These are phyloP conservation scores for Cercospora sp. DNA, from an alignment of 2,329 filamentous ascomycete species.

Conservation along the genomic window DNA sequence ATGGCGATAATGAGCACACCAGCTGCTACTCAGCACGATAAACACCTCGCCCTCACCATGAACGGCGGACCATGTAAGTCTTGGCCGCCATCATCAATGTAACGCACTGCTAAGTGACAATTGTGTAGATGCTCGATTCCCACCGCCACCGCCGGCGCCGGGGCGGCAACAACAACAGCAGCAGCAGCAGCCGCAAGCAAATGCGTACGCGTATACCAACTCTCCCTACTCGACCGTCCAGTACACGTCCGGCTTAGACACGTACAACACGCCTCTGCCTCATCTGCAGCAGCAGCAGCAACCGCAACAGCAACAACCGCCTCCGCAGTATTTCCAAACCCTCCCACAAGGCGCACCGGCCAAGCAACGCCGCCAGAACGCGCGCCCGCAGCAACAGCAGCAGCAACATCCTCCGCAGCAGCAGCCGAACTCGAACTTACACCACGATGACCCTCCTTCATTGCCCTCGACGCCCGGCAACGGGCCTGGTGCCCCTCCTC, in stretches of 20 bases:
- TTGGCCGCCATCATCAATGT: not conserved
- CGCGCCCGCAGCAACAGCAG: constrained; percentile 20
- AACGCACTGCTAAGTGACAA: not conserved
- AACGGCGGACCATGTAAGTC: constrained; percentile 9
- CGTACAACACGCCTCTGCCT: not conserved
- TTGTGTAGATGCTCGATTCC: constrained; percentile 1
- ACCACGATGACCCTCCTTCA: constrained; percentile 15
- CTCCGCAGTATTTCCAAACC: constrained; percentile 22
- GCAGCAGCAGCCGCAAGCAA: constrained; percentile 9
- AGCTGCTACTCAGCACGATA: not conserved
- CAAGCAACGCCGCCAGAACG: constrained; percentile 21
- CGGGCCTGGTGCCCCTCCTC: constrained; percentile 34
- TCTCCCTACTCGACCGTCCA: constrained; percentile 1
- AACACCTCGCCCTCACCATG: constrained; percentile 1
- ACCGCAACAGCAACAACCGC: constrained; percentile 7
- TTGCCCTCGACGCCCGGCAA: constrained; percentile 25
- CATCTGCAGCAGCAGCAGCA: constrained; percentile 11
- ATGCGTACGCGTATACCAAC: not conserved
- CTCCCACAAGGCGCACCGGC: constrained; percentile 20
- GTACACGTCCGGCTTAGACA: not conserved
- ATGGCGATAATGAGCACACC: constrained; percentile 11
- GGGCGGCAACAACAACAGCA: constrained; percentile 18
- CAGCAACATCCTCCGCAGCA: constrained; percentile 22
- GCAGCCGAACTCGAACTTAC: constrained; percentile 10
- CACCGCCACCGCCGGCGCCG: constrained; percentile 5